Base-by-base conservation (phyloP, 1,284 basidiomycete species). In the Malassezia yamatoensis region DNA sequence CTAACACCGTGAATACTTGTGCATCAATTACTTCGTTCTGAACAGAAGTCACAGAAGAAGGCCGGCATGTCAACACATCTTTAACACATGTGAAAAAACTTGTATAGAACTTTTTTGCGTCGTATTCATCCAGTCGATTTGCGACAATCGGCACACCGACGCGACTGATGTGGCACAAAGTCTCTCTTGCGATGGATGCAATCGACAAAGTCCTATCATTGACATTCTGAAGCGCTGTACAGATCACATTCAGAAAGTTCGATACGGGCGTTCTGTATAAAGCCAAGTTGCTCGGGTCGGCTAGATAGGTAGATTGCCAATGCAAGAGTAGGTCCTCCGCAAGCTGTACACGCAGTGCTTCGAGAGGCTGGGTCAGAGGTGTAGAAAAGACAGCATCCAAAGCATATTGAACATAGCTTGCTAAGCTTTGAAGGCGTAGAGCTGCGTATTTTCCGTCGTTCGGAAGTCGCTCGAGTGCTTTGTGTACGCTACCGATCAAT, bases 21-120 rank as follows among this genome's bases (percentile, higher is more conserved):
- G 83, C 83, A 72, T 96, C 91, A 70, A 96, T 90, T 0, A 79
- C 79, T 12, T 45, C 43, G 12, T 34, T 24, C 24, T 29, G 15
- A 13, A 21, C 1, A 8, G 29, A 21, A 5, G 41, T 7, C 21
- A 15, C 15, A 12, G 24, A 3, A 3, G 32, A n/a, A 5, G 41
- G 12, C 4, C 16, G 41, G 12, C n/a, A 15, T 21, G 13, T 7
- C 15, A 45, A 18, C 21, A 45, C 43, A 13, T 45, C 45, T 2
- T 11, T 11, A 5, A 47, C 11, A 36, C 45, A 47, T 6, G 45
- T 32, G 18, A 47, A 37, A 2, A 47, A 12, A 36, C 45, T 33
- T 20, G 12, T 1, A 21, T 37, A 47, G 24, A 29, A 47, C 11
- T 13, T 9, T 8, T 20, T n/a, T 18, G 34, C 45, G 11, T 13